Evolutionary conservation across 768 basidiomycete genomes (phyloP), one percentile per base, ranked within the genome.

Genomic region (Tylopilus intermedius): DNA sequence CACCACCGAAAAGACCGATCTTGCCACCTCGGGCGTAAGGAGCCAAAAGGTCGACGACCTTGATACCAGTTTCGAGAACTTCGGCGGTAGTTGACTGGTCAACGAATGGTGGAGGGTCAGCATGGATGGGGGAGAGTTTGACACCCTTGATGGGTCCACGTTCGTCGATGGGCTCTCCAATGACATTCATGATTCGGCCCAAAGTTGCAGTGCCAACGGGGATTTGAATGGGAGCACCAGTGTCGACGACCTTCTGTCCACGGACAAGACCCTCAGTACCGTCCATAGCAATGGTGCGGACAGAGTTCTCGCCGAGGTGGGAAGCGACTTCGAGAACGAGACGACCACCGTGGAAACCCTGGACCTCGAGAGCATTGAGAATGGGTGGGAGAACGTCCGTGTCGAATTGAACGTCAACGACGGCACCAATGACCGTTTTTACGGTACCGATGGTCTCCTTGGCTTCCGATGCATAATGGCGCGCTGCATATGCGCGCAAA

Each of bases 11-110:
- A 66, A 99, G 90, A 82, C 96, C 96, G 73, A 99, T 98, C 78
- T 99, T 99, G 76, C 96, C 96, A 79, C 96, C 96, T 86, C 96
- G 94, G 63, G 96, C 96, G 71, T 99, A 99, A 54, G 96, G 96
- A 50, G 96, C 96, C 62, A 99, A 88, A 61, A 99, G 88, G 74
- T 99, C 96, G 72, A 99, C 96, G 69, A 99, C 96, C 80, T 99
- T 99, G 82, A 99, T 99, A 78, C 96, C 96, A 51, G 96, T 99
- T 79, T 99, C 96, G 66, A 99, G 81, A 51, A 99, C 92, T 72
- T 99, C 96, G 59, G 96, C 94, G 42, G 93, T 94, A 50, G 96
- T 99, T 30, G 96, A 96, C 76, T 99, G 96, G 65, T 98, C 95
- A 58, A 97, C 91, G 79, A 98, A 99, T 33, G 90, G 72, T 54